Conservation (phyloP, 495 filamentous ascomycete species). For the Penicillium fimorum region DNA sequence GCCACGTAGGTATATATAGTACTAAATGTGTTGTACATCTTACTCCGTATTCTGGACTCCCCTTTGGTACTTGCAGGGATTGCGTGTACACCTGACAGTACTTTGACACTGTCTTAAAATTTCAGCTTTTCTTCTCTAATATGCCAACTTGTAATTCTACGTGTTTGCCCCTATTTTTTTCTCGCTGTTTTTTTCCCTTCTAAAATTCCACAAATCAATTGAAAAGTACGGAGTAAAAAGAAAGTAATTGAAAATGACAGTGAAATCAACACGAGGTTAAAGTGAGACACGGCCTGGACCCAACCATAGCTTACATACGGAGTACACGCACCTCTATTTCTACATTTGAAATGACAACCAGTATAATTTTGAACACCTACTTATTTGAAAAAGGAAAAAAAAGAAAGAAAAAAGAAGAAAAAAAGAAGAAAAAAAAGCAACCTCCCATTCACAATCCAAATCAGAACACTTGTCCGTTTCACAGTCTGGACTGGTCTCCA, state of each 20-base stretch:
- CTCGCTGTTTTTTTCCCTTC: not conserved
- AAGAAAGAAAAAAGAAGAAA: no score
- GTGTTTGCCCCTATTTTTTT: not conserved
- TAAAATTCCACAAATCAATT: not conserved
- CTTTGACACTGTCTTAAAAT: not conserved
- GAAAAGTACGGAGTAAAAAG: not conserved
- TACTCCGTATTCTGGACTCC: no score
- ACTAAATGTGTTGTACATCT: no score
- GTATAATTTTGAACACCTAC: not conserved
- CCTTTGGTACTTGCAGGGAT: no score
- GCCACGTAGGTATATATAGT: no score
- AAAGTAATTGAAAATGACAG: not conserved
- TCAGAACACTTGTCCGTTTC: conserved; percentile 6
- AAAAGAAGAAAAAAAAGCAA: not conserved
- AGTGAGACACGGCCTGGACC: not conserved
- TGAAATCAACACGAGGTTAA: not conserved
- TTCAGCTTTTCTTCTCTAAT: not conserved
- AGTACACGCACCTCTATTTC: not conserved
- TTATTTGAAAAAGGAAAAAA: not conserved
- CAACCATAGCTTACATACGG: not conserved
- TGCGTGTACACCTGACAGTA: not conserved
- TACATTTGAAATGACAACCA: not conserved
- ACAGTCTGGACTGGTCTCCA: conserved; percentile 6
- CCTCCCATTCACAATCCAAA: not conserved
- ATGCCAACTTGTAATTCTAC: not conserved